A percentile compares a stretch with the other conserved stretches of the same genome.
Conservation (phyloP, 1,139 yeast genomes). For the Sugiyamaella paludigena region DNA sequence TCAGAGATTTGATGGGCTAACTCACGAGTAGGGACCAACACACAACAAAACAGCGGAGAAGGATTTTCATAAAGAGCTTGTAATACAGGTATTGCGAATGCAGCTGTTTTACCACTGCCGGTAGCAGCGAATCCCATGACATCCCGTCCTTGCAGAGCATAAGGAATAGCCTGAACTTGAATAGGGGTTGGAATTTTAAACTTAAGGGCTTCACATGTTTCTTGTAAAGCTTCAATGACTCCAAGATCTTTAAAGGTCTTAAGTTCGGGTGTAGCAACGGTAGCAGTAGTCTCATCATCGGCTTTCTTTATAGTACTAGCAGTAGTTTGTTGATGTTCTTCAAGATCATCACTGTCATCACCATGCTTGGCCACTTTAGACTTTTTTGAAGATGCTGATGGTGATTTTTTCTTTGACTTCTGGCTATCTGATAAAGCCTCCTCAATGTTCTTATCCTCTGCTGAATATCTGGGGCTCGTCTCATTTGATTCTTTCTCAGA, state of each 20-base stretch:
- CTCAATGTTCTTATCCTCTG: too few relatives aligned
- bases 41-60: conserved; percentile 82
- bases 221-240: conserved; percentile 71
- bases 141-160: conserved; percentile 88
- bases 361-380: conserved; percentile 3
- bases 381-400: not conserved
- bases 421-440: too few relatives aligned
- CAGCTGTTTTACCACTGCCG: conserved; percentile 98
- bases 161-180: conserved; percentile 88
- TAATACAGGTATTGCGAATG: conserved; percentile 86
- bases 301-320: conserved; percentile 2
- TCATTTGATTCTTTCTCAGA: not conserved
- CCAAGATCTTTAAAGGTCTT: conserved; percentile 46
- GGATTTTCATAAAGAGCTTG: conserved; percentile 90
- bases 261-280: conserved; percentile 18
- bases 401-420: not conserved
- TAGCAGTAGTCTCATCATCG: conserved; percentile 26
- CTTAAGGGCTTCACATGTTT: conserved; percentile 75
- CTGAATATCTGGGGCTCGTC: too few relatives aligned
- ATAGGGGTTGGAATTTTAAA: conserved; percentile 91
- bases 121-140: conserved; percentile 99
- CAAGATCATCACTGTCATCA: not conserved
- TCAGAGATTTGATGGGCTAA: conserved; percentile 94
- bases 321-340: too few relatives aligned
- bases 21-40: conserved; percentile 95